Conservation (phyloP, 169 alveolate species). For the Eimeria acervulina region DNA sequence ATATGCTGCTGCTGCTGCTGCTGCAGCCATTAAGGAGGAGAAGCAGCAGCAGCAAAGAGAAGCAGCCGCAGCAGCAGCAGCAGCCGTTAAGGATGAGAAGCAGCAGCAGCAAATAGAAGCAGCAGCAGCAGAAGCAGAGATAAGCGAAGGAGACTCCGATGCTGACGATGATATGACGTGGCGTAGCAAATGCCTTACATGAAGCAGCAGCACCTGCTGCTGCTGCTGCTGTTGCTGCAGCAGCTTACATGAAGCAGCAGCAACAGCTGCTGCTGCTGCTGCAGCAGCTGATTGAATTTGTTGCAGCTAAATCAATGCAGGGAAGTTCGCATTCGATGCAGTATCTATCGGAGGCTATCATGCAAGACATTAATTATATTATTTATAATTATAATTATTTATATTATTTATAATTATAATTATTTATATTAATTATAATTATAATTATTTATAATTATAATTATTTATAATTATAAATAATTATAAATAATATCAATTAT, state of each 20-base stretch:
- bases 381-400: background rate
- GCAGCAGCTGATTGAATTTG: no score
- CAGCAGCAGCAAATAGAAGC: no score
- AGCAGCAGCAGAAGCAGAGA: conserved; percentile 10
- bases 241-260: no score
- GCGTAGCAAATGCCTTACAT: conserved; percentile 15
- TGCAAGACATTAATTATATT: no score
- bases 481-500: no score
- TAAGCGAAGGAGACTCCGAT: conserved; percentile 22
- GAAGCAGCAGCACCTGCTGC: background rate
- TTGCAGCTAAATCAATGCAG: background rate
- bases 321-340: background rate
- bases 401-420: background rate
- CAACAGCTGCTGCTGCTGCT: conserved; percentile 7
- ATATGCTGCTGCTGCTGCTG: conserved; percentile 2
- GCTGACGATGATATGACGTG: conserved; percentile 37
- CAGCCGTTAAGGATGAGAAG: background rate
- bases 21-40: conserved; percentile 5
- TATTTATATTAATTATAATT: no score
- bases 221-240: no score
- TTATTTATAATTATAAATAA: no score
- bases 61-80: background rate
- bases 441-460: no score
- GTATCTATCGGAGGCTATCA: no score
- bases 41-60: background rate